phyloP scores from a whole-genome alignment of 495 filamentous ascomycete species.

The Pyrenula massariospora region DNA sequence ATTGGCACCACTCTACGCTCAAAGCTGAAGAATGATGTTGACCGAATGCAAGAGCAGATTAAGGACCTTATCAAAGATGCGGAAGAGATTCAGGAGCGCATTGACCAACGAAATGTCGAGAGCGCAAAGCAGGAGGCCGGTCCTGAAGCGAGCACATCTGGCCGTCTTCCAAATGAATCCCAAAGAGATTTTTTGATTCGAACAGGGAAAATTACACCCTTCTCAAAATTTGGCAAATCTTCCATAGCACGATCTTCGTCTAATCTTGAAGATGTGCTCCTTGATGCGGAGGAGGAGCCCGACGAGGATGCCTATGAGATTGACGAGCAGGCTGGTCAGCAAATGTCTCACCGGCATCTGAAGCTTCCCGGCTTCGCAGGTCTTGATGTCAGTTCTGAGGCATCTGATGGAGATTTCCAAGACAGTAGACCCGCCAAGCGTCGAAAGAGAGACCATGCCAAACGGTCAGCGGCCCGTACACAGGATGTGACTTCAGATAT shows the following conservation, averaged over 20 bases:
- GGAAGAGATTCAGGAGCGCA: constrained; percentile 63
- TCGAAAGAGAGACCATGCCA: constrained; percentile 16
- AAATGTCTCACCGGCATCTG: constrained; percentile 69
- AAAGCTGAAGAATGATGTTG: constrained; percentile 49
- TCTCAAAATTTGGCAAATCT: constrained; percentile 55
- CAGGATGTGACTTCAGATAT: constrained; percentile 23
- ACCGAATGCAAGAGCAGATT: constrained; percentile 49
- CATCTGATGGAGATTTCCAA: constrained; percentile 8
- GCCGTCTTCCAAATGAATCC: constrained; percentile 62
- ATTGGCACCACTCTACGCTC: constrained; percentile 32
- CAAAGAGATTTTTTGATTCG: constrained; percentile 83
- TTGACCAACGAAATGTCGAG: constrained; percentile 53
- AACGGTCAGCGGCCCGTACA: constrained; percentile 3
- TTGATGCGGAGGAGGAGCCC: constrained; percentile 61
- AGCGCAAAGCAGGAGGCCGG: constrained; percentile 28
- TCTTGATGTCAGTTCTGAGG: constrained; percentile 28
- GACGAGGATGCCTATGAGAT: constrained; percentile 44
- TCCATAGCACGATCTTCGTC: constrained; percentile 41
- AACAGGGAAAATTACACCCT: constrained; percentile 95
- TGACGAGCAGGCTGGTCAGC: constrained; percentile 25
- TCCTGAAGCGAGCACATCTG: constrained; percentile 29
- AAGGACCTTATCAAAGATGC: constrained; percentile 54
- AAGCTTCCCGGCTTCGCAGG: constrained; percentile 66
- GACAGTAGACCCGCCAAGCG: constrained; percentile 27
- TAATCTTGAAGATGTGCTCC: constrained; percentile 57